Conservation (phyloP, 2,329 filamentous ascomycete genomes). For the Clonostachys chloroleuca region DNA sequence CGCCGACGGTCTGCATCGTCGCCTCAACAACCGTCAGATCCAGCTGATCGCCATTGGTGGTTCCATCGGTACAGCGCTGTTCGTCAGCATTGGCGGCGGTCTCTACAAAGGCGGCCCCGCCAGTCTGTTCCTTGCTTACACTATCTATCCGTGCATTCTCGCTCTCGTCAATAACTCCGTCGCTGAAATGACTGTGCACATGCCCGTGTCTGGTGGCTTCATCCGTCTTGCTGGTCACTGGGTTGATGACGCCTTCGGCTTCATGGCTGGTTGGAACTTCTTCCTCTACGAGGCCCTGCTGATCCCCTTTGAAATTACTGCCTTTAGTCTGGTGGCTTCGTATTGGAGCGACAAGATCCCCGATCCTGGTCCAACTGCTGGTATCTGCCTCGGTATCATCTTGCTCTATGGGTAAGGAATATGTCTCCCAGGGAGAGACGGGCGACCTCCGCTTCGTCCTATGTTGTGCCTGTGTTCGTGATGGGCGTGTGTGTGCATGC, state of each 20-base stretch:
- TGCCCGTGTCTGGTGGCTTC: constrained; percentile 39
- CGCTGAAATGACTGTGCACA: constrained; percentile 43
- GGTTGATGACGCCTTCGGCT: constrained; percentile 41
- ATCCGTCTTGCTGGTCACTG: constrained; percentile 39
- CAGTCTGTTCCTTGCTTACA: constrained; percentile 21
- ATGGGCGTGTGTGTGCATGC: too few species aligned
- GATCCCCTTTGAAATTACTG: constrained; percentile 43
- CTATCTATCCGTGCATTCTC: constrained; percentile 14
- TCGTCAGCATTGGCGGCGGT: constrained; percentile 19
- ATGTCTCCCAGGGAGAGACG: too few species aligned
- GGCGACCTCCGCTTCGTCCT: too few species aligned
- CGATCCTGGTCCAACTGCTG: constrained; percentile 16
- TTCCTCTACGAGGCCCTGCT: constrained; percentile 39
- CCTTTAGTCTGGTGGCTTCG: constrained; percentile 39
- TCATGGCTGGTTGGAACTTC: constrained; percentile 43
- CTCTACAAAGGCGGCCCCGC: constrained; percentile 25
- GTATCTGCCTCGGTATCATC: constrained; percentile 35
- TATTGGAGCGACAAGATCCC: constrained; percentile 32
- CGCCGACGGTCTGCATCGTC: constrained; percentile 1
- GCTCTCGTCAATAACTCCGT: constrained; percentile 19
- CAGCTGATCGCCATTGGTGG: constrained; percentile 50
- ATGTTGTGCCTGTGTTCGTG: too few species aligned
- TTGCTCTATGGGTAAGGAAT: constrained; percentile 12
- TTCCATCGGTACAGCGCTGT: constrained; percentile 38
- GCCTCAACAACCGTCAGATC: constrained; percentile 21